Evolutionary conservation across 2,329 filamentous ascomycete genomes (phyloP), one percentile per base, ranked within the genome.

Genomic region (Verruconis gallopava): DNA sequence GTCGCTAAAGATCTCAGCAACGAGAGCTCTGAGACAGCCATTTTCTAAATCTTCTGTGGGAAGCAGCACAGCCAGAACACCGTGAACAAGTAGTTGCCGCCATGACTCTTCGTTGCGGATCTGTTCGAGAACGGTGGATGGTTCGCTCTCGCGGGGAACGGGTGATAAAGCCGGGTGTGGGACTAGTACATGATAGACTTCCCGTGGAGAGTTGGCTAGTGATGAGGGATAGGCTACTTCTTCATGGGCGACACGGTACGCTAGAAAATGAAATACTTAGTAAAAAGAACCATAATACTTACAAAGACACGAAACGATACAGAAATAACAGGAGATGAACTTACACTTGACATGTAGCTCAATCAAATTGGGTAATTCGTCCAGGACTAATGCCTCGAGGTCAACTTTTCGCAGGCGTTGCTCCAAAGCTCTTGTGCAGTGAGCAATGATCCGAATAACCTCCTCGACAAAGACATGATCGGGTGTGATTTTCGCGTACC

Each of bases 1-100:
- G 61, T 95, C 86, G 4, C 86, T 84, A 47, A 96, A 71, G 49
- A 96, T 82, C 61, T 95, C 85, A 42, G 79, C 77, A 47, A 95
- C 81, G 47, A 98, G 68, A 25, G 84, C 73, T 44, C 83, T 81
- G 53, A 96, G 68, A 58, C 85, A 93, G 42, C 76, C 76, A 58
- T 94, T 96, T 54, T 89, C 78, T 30, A 96, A 68, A 58, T 96
- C 89, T 54, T 96, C 89, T 13, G 86, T 91, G 6, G 91, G 91
- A 15, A 98, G 71, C 13, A 98, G 72, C 40, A 94, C 70, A 18
- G 85, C 80, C 47, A 98, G 67, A 28, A 86, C 71, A 21, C 81
- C 84, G 55, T 88, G 79, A 13, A 88, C 80, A n/a, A 96, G 69
- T 44, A 96, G 67, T 55, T 93, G 85, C 51, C 89, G 81, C 67